These are phyloP conservation scores for Arachis hypogaea DNA, from an alignment of 306 rosid species.

Conservation along the genomic window DNA sequence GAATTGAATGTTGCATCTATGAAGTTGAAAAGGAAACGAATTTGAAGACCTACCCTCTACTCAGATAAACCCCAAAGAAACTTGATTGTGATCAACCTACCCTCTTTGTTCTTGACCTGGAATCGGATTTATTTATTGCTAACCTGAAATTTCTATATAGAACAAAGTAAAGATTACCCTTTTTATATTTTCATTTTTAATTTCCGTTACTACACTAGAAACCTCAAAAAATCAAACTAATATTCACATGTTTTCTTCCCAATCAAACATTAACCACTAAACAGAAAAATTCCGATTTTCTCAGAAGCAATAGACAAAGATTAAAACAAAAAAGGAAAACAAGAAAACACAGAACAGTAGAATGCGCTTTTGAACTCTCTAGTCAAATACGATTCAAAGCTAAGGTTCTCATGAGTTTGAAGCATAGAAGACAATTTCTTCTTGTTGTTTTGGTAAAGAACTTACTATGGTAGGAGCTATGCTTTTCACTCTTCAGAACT, in stretches of 20 bases:
- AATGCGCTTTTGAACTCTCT: conserved; percentile 33
- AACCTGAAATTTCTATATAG: conserved; percentile 9
- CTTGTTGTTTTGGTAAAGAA: conserved; percentile 14
- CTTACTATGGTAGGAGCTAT: conserved; percentile 43
- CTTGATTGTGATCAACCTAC: conserved; percentile 7
- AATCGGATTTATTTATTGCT: conserved; percentile 14
- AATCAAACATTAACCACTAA: conserved; percentile 22
- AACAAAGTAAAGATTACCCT: conserved; percentile 23
- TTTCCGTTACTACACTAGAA: conserved; percentile 27
- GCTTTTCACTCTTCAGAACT: conserved; percentile 35
- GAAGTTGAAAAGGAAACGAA: conserved; percentile 1
- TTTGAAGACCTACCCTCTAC: conserved; percentile 21
- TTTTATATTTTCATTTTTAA: background rate
- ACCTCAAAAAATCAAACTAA: conserved; percentile 12
- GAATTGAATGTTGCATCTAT: background rate
- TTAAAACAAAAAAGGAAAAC: background rate
- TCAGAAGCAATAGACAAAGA: background rate
- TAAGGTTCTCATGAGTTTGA: conserved; percentile 21
- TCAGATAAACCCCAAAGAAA: conserved; percentile 18
- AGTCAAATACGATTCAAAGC: conserved; percentile 28
- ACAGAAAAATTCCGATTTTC: conserved; percentile 24
- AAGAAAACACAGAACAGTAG: background rate
- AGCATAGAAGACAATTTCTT: conserved; percentile 12
- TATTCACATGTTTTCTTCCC: conserved; percentile 29
- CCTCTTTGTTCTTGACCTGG: conserved; percentile 33